Percentiles rank a stretch among this genome's conserved stretches.
phyloP scores from a whole-genome alignment of 108 stramenopile genomes.

The Cyclostephanos tholiformis region DNA sequence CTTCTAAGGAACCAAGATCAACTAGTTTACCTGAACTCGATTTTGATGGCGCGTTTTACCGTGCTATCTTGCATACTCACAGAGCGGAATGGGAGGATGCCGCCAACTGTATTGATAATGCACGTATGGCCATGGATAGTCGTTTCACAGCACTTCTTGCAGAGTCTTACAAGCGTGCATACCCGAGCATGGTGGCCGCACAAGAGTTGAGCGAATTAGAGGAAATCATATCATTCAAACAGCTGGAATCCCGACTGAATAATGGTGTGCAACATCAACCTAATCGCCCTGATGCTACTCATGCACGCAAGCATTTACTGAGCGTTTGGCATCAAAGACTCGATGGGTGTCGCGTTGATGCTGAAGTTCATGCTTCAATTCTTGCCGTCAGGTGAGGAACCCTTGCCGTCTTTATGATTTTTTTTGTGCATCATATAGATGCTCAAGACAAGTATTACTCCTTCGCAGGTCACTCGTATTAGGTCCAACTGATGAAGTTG shows the following conservation, averaged over 20 bases:
- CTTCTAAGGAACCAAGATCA: conserved; percentile 38
- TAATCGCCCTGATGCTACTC: conserved; percentile 54
- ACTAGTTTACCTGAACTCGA: conserved; percentile 57
- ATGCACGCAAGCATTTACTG: conserved; percentile 65
- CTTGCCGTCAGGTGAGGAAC: conserved; percentile 91
- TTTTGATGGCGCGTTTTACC: conserved; percentile 93
- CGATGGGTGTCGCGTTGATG: conserved; percentile 85
- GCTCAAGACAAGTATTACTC: background rate
- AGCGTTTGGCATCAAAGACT: conserved; percentile 84
- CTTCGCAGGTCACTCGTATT: conserved; percentile 10
- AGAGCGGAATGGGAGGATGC: conserved; percentile 78
- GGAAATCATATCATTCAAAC: conserved; percentile 90
- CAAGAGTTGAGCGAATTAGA: conserved; percentile 92
- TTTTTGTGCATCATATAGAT: background rate
- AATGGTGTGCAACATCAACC: conserved; percentile 52
- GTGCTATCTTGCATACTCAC: conserved; percentile 91
- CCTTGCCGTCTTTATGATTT: conserved; percentile 14
- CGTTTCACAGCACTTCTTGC: conserved; percentile 93
- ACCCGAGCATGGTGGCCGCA: conserved; percentile 91
- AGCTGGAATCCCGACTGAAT: conserved; percentile 58
- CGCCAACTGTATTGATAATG: conserved; percentile 81
- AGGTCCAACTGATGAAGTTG: conserved; percentile 89
- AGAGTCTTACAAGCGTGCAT: conserved; percentile 90
- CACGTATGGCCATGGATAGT: conserved; percentile 86
- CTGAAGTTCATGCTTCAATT: conserved; percentile 87